Evolutionary conservation across 805 yeast species (phyloP).

Genomic region (Candida tammaniensis): DNA sequence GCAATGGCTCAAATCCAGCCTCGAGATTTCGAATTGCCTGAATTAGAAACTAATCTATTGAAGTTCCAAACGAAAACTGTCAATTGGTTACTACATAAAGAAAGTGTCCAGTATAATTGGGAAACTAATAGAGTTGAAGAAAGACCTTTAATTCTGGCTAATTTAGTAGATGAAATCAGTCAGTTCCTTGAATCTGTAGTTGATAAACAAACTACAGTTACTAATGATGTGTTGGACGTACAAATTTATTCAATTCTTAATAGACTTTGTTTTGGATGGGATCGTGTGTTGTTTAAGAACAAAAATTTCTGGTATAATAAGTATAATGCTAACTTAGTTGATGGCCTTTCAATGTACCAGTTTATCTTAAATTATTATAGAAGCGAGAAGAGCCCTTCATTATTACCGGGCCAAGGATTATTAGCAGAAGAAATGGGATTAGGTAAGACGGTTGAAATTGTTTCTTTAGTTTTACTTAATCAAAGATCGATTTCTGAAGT

Average conservation of each 20-base stretch:
- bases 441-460: constrained; percentile 88
- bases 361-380: constrained; percentile 27
- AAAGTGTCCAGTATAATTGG: constrained; percentile 39
- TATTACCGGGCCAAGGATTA: constrained; percentile 58
- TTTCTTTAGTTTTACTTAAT: constrained; percentile 62
- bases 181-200: not conserved
- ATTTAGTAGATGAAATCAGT: constrained; percentile 3
- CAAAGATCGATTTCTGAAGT: constrained; percentile 43
- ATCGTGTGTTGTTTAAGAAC: constrained; percentile 13
- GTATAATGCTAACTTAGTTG: constrained; percentile 47
- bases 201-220: no score
- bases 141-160: constrained; percentile 13
- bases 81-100: constrained; percentile 54
- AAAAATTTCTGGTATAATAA: constrained; percentile 45
- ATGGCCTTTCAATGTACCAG: constrained; percentile 25
- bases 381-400: constrained; percentile 17
- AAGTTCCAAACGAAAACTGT: constrained; percentile 55
- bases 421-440: constrained; percentile 96
- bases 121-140: constrained; percentile 19
- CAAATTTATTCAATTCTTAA: constrained; percentile 32
- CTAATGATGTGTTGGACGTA: constrained; percentile 13
- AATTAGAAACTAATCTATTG: constrained; percentile 41
- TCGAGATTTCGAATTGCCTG: constrained; percentile 34
- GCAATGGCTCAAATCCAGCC: constrained; percentile 25
- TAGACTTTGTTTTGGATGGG: constrained; percentile 55